Evolutionary conservation across 164 flowering plant species (phyloP), one percentile per base, ranked within the genome.

Genomic region (grape (Vitis vinifera)): DNA sequence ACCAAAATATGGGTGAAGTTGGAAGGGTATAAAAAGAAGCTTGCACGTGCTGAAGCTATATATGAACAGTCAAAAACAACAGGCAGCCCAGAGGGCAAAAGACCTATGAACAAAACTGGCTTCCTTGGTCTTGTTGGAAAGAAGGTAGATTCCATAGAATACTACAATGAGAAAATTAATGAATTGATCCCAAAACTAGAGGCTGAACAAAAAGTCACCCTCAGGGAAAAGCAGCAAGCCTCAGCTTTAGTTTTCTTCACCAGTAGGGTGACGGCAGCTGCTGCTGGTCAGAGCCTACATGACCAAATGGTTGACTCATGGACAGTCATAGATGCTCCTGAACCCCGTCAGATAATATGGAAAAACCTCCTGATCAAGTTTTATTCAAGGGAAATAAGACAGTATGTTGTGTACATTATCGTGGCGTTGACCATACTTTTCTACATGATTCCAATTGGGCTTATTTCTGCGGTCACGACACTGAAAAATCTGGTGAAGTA

Each of bases 401-500:
- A 90, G 77, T 75, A 80, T 69, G 60, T 85, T 1, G 82, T 95
- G 15, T 95, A 93, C 69, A 56, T 65, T 16, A 65, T 91, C 10
- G 98, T 95, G 62, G 86, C 86, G 13, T 48, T 95, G 73, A 86
- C 86, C 50, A 84, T 93, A 57, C 56, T 89, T 53, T 95, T 95
- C 66, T 95, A 85, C 85, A 88, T 88, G 92, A 90, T 95, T 62
- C 99, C 98, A 1, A 91, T 95, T 51, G 83, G 75, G 19, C 27
- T 90, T 1, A 67, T 95, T 60, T 95, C 98, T 9, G 99, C 96
- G n/a, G 73, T 95, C 10, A 91, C 99, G 15, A 95, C 99, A 8
- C 74, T 95, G 62, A 65, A 66, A 1, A 95, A 95, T 75, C 70
- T 95, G 75, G 75, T 53, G 81, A 91, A 88, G 76, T 29, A 80